Conservation (phyloP, 208 protist genomes). For the Jaenimonas drosophilae region DNA sequence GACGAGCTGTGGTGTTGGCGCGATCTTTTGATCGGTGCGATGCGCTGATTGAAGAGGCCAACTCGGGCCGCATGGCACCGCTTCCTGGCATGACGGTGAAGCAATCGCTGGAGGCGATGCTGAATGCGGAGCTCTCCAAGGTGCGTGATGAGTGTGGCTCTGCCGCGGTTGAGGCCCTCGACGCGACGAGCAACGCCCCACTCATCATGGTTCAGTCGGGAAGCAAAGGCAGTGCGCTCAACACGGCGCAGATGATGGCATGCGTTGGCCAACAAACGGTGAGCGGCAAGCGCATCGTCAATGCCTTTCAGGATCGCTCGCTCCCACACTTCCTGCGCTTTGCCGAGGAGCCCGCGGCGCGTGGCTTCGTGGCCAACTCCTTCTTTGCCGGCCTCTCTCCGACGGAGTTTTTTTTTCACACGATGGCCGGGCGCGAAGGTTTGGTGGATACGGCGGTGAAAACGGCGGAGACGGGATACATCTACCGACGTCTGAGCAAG, state of each 20-base stretch:
- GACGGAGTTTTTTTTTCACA: conserved; percentile 99
- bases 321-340: conserved; percentile 97
- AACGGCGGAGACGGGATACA: conserved; percentile 99
- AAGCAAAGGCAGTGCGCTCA: conserved; percentile 97
- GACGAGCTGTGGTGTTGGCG: conserved; percentile 91
- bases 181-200: conserved; percentile 91
- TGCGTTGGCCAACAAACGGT: conserved; percentile 99
- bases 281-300: conserved; percentile 94
- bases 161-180: conserved; percentile 93
- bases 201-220: conserved; percentile 99
- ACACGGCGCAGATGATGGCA: conserved; percentile 99
- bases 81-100: conserved; percentile 92
- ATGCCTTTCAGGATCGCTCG: conserved; percentile 97
- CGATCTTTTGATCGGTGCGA: conserved; percentile 90
- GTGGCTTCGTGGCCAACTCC: conserved; percentile 98
- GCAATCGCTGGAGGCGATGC: conserved; percentile 91
- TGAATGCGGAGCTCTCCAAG: conserved; percentile 95
- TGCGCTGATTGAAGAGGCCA: conserved; percentile 89
- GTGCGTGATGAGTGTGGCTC: conserved; percentile 97
- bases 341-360: conserved; percentile 81
- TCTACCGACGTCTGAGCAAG: conserved; percentile 99
- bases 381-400: conserved; percentile 98
- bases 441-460: conserved; percentile 99
- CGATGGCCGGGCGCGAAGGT: conserved; percentile 97
- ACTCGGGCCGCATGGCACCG: conserved; percentile 85